Conservation (phyloP, 768 basidiomycete genomes). For the Solioccasus polychromus region DNA sequence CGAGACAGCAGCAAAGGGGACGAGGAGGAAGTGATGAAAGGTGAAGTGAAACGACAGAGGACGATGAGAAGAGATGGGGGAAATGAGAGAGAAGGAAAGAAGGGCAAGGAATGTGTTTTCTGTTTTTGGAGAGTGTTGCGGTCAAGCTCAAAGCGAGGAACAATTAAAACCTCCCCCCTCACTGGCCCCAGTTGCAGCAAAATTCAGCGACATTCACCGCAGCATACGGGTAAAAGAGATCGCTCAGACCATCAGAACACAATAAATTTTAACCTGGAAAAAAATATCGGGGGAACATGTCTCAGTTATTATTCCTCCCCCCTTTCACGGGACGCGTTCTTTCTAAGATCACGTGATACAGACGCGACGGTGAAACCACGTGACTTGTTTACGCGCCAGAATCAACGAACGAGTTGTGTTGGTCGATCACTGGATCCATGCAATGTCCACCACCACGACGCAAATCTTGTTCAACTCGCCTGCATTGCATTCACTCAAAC, state of each 20-base stretch:
- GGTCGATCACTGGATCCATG: constrained; percentile 6
- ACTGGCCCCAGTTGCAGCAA: not conserved
- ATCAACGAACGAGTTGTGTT: constrained; percentile 16
- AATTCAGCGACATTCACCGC: not conserved
- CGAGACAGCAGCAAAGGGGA: not conserved
- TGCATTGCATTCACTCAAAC: constrained; percentile 77
- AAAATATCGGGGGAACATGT: constrained; percentile 4
- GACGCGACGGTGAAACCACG: constrained; percentile 14
- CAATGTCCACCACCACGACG: constrained; percentile 50
- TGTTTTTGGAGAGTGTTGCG: constrained; percentile 11
- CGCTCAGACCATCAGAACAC: not conserved
- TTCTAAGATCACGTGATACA: constrained; percentile 12
- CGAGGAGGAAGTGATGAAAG: too few relatives aligned
- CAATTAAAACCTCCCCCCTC: constrained; percentile 7
- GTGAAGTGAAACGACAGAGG: too few relatives aligned
- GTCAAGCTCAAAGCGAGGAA: constrained; percentile 9
- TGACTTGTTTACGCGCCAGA: constrained; percentile 10
- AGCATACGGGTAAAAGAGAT: not conserved
- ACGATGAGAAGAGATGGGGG: too few relatives aligned
- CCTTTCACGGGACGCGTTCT: constrained; percentile 3
- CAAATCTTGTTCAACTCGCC: constrained; percentile 84
- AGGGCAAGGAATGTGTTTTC: not conserved
- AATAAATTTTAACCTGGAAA: not conserved
- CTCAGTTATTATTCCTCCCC: constrained; percentile 14
- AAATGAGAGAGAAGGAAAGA: not conserved